phyloP scores from a whole-genome alignment of 306 rosid genomes.

The Ammopiptanthus mongolicus region DNA sequence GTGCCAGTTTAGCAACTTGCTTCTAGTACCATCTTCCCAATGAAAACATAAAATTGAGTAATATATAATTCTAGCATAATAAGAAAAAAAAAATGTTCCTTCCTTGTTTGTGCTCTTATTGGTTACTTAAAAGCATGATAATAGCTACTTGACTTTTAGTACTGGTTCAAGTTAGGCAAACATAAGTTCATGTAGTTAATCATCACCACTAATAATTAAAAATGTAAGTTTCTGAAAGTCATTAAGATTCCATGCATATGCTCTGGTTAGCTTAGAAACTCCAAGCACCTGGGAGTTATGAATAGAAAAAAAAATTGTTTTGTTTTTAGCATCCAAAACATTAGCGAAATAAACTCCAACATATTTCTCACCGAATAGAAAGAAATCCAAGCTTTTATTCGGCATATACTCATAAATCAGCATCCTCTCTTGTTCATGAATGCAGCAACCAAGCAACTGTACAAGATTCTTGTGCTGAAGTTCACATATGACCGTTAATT shows the following conservation, averaged over 20 bases:
- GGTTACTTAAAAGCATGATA: background rate
- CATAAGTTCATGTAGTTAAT: no score
- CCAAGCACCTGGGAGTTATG: no score
- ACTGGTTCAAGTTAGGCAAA: background rate
- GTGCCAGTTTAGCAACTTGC: background rate
- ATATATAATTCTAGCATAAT: background rate
- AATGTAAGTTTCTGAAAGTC: no score
- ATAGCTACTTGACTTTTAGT: no score
- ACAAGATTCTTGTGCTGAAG: slow-evolving; percentile 26
- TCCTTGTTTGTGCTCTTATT: background rate
- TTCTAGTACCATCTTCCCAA: background rate
- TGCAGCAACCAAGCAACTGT: slow-evolving; percentile 5
- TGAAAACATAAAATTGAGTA: background rate
- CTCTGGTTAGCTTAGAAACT: no score
- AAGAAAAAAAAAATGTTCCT: background rate
- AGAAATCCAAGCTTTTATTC: background rate
- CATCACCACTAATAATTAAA: no score
- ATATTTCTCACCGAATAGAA: slow-evolving; percentile 8
- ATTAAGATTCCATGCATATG: no score
- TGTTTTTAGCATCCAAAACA: background rate
- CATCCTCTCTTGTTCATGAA: background rate
- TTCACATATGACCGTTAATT: background rate
- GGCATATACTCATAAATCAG: slow-evolving; percentile 5
- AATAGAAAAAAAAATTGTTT: no score
- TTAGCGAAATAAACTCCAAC: background rate